Evolutionary conservation across 768 basidiomycete species (phyloP).

Genomic region (Albatrellus ellisii): DNA sequence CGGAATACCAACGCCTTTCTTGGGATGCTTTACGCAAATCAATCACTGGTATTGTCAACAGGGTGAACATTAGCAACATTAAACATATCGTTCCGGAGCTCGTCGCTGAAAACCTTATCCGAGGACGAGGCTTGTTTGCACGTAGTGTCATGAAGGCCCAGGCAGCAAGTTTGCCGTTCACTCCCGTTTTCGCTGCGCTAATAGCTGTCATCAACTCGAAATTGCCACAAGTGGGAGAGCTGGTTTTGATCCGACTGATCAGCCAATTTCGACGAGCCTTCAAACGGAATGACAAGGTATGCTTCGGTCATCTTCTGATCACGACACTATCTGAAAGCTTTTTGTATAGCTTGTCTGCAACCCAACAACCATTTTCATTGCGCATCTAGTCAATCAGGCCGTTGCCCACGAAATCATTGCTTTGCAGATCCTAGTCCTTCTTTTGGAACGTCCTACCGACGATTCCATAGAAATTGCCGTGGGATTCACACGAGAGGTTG

Average conservation of each 20-base stretch:
- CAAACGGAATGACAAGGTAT: slow-evolving; percentile 94
- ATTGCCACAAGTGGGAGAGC: slow-evolving; percentile 89
- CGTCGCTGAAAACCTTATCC: slow-evolving; percentile 87
- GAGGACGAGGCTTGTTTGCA: slow-evolving; percentile 86
- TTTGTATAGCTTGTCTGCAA: slow-evolving; percentile 79
- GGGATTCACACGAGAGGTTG: slow-evolving; percentile 94
- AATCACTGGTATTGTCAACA: slow-evolving; percentile 98
- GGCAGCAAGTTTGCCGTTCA: slow-evolving; percentile 92
- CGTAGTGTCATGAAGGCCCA: slow-evolving; percentile 98
- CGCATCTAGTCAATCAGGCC: slow-evolving; percentile 45
- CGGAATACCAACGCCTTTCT: slow-evolving; percentile 88
- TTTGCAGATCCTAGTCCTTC: slow-evolving; percentile 89
- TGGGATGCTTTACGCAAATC: slow-evolving; percentile 98
- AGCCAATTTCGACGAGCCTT: slow-evolving; percentile 92
- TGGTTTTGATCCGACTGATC: slow-evolving; percentile 77
- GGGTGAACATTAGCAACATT: slow-evolving; percentile 95
- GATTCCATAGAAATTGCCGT: slow-evolving; percentile 99
- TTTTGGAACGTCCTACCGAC: slow-evolving; percentile 91
- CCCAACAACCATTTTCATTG: slow-evolving; percentile 80
- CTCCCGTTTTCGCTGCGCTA: slow-evolving; percentile 90
- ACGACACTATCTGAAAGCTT: not conserved
- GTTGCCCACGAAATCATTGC: slow-evolving; percentile 92
- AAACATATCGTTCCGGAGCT: slow-evolving; percentile 86
- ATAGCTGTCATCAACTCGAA: slow-evolving; percentile 96
- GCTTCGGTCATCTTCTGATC: slow-evolving; percentile 13